Evolutionary conservation across 495 filamentous ascomycete species (phyloP).

Genomic region (Bacidia gigantensis): DNA sequence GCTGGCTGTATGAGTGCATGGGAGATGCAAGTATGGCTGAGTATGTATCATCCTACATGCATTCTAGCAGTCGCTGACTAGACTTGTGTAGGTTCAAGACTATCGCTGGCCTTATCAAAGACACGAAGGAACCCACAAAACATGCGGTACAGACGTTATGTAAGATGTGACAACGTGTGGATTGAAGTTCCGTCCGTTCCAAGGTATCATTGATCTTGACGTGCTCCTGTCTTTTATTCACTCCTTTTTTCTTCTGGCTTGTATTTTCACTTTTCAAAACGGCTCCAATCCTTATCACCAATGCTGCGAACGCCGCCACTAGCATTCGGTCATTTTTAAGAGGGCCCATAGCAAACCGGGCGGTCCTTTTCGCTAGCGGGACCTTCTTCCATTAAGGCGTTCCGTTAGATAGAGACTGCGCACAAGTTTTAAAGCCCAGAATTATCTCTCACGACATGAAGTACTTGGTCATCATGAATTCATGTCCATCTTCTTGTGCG

Average conservation of each 20-base stretch:
- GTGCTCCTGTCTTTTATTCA: slow-evolving; percentile 24
- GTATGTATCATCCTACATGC: too few relatives aligned
- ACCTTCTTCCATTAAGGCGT: slow-evolving; percentile 48
- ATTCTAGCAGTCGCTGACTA: not conserved
- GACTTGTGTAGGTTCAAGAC: slow-evolving; percentile 42
- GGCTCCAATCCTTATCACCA: slow-evolving; percentile 56
- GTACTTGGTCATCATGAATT: too few relatives aligned
- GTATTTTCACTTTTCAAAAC: too few relatives aligned
- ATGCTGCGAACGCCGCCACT: slow-evolving; percentile 28
- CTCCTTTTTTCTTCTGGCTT: not conserved
- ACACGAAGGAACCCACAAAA: slow-evolving; percentile 52
- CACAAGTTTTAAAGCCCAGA: slow-evolving; percentile 34
- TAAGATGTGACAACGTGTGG: slow-evolving; percentile 38
- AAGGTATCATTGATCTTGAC: not conserved
- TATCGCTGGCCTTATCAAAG: slow-evolving; percentile 68
- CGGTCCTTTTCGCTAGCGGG: slow-evolving; percentile 63
- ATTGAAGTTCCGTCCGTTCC: too few relatives aligned
- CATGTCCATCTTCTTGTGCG: not conserved
- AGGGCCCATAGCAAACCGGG: slow-evolving; percentile 43
- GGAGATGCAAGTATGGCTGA: slow-evolving; percentile 65
- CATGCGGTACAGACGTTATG: slow-evolving; percentile 48
- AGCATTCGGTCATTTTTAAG: slow-evolving; percentile 51
- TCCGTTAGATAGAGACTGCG: slow-evolving; percentile 59
- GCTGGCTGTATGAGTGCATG: slow-evolving; percentile 84
- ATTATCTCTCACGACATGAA: too few relatives aligned